phyloP scores from a whole-genome alignment of 495 filamentous ascomycete species.

The Neurospora hispaniola region DNA sequence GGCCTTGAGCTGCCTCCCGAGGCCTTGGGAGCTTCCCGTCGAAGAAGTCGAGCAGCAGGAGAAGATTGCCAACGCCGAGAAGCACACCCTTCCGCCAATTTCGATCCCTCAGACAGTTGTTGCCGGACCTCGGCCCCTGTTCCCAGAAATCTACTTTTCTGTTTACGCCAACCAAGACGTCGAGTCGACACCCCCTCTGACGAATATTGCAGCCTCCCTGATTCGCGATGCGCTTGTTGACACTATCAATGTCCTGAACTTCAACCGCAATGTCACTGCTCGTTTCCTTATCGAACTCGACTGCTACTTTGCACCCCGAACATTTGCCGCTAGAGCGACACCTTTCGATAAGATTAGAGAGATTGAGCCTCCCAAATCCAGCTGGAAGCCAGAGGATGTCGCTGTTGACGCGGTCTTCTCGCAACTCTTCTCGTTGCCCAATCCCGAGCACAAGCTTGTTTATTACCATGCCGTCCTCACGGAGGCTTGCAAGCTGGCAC shows the following conservation, averaged over 20 bases:
- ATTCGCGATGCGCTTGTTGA: constrained; percentile 81
- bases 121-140: constrained; percentile 62
- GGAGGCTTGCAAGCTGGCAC: constrained; percentile 88
- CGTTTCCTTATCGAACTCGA: constrained; percentile 89
- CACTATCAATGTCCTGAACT: constrained; percentile 88
- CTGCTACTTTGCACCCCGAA: constrained; percentile 79
- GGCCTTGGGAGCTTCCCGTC: constrained; percentile 60
- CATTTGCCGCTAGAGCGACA: constrained; percentile 86
- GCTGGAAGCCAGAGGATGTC: constrained; percentile 98
- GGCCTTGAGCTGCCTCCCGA: constrained; percentile 71
- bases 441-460: constrained; percentile 84
- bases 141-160: constrained; percentile 90
- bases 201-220: constrained; percentile 66
- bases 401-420: constrained; percentile 95
- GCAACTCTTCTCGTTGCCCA: constrained; percentile 79
- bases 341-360: constrained; percentile 83
- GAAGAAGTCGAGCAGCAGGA: constrained; percentile 39
- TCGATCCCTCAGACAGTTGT: constrained; percentile 62
- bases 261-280: constrained; percentile 78
- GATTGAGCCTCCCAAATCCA: constrained; percentile 54
- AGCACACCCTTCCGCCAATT: constrained; percentile 67
- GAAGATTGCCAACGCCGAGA: constrained; percentile 48
- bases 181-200: constrained; percentile 76
- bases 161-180: constrained; percentile 83
- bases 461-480: constrained; percentile 95